phyloP scores from a whole-genome alignment of 139 green algal species.

The Eudorina sp. region DNA sequence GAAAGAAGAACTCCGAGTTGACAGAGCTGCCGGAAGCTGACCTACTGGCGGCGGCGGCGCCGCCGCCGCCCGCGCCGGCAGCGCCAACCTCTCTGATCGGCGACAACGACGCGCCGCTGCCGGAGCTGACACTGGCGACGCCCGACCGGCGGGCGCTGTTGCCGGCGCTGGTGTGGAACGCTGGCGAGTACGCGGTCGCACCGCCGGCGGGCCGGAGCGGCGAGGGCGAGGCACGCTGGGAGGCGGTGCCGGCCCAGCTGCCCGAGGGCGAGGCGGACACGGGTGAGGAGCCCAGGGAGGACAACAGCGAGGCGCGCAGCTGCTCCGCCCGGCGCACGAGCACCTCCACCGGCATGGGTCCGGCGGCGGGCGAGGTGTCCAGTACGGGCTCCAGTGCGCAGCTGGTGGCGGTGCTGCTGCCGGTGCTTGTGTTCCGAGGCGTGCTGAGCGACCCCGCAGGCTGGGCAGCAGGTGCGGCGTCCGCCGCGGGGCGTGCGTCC shows the following conservation, averaged over 20 bases:
- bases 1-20: conserved; percentile 7
- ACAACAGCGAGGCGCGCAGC: background rate
- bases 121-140: background rate
- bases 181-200: background rate
- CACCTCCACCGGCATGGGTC: background rate
- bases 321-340: conserved; percentile 13
- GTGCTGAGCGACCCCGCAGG: too few relatives aligned
- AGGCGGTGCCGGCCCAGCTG: background rate
- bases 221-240: background rate
- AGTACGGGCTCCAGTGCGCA: background rate
- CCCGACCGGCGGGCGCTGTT: background rate
- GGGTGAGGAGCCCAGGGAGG: background rate
- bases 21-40: background rate
- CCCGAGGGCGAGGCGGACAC: background rate
- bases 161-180: background rate
- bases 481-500: too few relatives aligned
- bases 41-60: too few relatives aligned
- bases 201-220: background rate
- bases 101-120: background rate
- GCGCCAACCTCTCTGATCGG: background rate
- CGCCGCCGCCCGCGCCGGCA: background rate
- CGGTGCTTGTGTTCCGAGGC: too few relatives aligned
- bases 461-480: too few relatives aligned
- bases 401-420: background rate
- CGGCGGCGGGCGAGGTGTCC: background rate